Conservation (phyloP, 2,329 filamentous ascomycete genomes). For the Didymella glomerata region DNA sequence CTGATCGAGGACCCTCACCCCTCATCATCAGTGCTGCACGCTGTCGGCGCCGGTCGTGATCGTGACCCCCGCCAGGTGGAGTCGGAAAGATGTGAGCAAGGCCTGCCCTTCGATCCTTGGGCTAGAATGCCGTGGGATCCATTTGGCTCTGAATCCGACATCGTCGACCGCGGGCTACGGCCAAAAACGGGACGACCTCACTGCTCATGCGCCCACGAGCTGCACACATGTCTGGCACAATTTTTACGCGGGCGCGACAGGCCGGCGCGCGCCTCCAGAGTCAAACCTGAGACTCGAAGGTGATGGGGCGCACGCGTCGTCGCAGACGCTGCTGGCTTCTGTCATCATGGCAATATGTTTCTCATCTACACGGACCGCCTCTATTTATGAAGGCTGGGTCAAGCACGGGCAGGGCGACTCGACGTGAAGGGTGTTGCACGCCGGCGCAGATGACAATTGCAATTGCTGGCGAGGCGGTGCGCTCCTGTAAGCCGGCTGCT, state of each 20-base stretch:
- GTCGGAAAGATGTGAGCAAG: slow-evolving; percentile 16
- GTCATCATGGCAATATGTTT: slow-evolving; percentile 36
- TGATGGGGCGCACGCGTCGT: background rate
- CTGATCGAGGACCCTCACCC: slow-evolving; percentile 26
- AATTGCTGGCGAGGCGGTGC: slow-evolving; percentile 15
- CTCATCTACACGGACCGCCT: slow-evolving; percentile 36
- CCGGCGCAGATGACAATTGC: slow-evolving; percentile 9
- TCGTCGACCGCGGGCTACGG: slow-evolving; percentile 34
- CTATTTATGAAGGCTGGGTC: slow-evolving; percentile 25
- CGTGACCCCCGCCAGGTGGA: slow-evolving; percentile 24
- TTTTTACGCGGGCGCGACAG: slow-evolving; percentile 30
- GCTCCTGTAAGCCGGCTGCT: slow-evolving; percentile 9
- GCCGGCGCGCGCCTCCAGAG: slow-evolving; percentile 15
- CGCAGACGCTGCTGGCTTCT: background rate
- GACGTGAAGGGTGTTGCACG: slow-evolving; percentile 18
- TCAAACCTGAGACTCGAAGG: background rate
- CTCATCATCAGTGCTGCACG: slow-evolving; percentile 24
- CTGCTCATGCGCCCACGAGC: slow-evolving; percentile 35
- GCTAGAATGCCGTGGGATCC: slow-evolving; percentile 28
- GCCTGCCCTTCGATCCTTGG: slow-evolving; percentile 18
- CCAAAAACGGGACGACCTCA: slow-evolving; percentile 32
- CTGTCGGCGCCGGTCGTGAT: slow-evolving; percentile 26
- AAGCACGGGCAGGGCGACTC: slow-evolving; percentile 24
- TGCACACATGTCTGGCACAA: slow-evolving; percentile 29
- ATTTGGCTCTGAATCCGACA: slow-evolving; percentile 14